phyloP scores from a whole-genome alignment of 495 filamentous ascomycete genomes.

The Stereocaulon alpinum region DNA sequence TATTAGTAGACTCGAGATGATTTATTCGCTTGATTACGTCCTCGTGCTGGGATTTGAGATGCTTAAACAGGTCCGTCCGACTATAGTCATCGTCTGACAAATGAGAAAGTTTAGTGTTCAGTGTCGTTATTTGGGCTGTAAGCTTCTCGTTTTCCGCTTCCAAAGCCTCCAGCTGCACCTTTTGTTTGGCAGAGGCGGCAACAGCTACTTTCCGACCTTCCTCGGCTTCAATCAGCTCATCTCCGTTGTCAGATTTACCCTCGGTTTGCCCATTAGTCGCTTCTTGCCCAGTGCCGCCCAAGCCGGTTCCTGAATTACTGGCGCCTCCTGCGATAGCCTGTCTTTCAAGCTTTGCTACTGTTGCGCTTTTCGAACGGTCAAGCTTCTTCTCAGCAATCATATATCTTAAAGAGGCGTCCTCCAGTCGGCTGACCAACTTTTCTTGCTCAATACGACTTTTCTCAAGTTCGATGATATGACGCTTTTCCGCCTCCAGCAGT shows the following conservation, averaged over 20 bases:
- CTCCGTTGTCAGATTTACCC: slow-evolving; percentile 35
- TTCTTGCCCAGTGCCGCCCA: slow-evolving; percentile 46
- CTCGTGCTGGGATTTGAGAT: slow-evolving; percentile 78
- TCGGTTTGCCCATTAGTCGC: slow-evolving; percentile 46
- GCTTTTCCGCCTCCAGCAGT: slow-evolving; percentile 72
- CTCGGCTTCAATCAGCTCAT: slow-evolving; percentile 48
- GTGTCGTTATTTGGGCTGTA: slow-evolving; percentile 64
- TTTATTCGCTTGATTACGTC: slow-evolving; percentile 88
- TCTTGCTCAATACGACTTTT: slow-evolving; percentile 69
- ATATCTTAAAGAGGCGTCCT: slow-evolving; percentile 76
- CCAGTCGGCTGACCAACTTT: slow-evolving; percentile 69
- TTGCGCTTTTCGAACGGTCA: slow-evolving; percentile 74
- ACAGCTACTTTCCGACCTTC: slow-evolving; percentile 61
- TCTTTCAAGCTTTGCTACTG: slow-evolving; percentile 86
- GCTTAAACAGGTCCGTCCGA: slow-evolving; percentile 84
- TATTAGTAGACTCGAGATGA: slow-evolving; percentile 79
- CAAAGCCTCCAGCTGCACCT: slow-evolving; percentile 71
- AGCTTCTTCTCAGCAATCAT: slow-evolving; percentile 91
- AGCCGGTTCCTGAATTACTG: slow-evolving; percentile 40
- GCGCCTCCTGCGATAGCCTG: slow-evolving; percentile 62
- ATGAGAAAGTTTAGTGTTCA: slow-evolving; percentile 44
- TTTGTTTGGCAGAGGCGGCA: slow-evolving; percentile 67
- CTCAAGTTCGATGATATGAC: slow-evolving; percentile 64
- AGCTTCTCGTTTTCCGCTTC: slow-evolving; percentile 71
- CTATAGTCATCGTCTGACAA: slow-evolving; percentile 90